Evolutionary conservation across 2,329 filamentous ascomycete species (phyloP).

Genomic region (Penicillium sp.): DNA sequence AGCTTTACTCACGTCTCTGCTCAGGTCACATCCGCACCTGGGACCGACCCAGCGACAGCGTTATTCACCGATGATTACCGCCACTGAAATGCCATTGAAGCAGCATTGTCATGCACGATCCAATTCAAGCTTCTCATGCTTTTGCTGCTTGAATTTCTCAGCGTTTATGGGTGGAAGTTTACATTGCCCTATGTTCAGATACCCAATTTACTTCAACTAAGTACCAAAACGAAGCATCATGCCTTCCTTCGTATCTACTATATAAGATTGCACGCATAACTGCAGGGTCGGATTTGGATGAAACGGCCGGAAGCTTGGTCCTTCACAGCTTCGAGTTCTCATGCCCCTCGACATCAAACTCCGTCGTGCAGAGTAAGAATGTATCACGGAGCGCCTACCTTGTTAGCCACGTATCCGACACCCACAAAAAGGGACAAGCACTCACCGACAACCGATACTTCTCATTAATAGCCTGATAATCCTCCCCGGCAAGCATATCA

Average conservation of each 20-base stretch:
- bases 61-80: constrained; percentile 24
- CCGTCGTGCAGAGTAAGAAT: constrained; percentile 54
- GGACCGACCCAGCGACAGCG: constrained; percentile 59
- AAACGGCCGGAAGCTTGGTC: neutral
- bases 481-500: constrained; percentile 57
- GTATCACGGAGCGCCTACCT: constrained; percentile 50
- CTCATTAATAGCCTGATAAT: constrained; percentile 60
- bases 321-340: constrained; percentile 27
- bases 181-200: constrained; percentile 10
- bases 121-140: neutral
- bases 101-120: neutral
- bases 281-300: neutral
- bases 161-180: neutral
- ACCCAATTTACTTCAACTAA: constrained; percentile 10
- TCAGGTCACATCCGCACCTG: constrained; percentile 73
- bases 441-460: constrained; percentile 48
- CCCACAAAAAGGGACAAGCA: neutral
- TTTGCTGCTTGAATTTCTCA: neutral
- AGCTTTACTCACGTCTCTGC: constrained; percentile 12
- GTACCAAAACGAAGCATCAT: neutral
- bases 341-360: constrained; percentile 43
- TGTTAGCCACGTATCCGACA: constrained; percentile 5
- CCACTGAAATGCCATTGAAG: neutral
- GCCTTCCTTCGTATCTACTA: neutral
- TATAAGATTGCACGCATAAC: neutral